phyloP scores from a whole-genome alignment of 129 eudicot species.

The Scalesia atractyloides region DNA sequence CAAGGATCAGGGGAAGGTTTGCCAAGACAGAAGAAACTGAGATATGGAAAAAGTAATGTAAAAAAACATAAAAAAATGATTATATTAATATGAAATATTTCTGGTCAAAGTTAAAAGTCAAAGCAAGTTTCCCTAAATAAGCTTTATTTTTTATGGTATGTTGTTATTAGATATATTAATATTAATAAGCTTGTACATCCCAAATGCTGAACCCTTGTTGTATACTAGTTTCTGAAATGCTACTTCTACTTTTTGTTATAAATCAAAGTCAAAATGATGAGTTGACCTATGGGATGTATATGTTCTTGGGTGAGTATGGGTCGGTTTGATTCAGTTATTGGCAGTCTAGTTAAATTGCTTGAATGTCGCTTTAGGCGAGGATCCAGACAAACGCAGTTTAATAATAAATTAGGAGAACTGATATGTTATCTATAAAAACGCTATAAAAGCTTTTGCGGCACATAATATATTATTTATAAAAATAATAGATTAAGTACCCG shows the following conservation, averaged over 20 bases:
- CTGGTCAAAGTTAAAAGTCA: conserved; percentile 26
- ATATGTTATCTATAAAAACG: too few relatives aligned
- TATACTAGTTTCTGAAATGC: conserved; percentile 16
- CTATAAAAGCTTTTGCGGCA: too few relatives aligned
- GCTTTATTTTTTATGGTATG: conserved; percentile 23
- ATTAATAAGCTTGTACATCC: conserved; percentile 32
- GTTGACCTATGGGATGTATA: background rate
- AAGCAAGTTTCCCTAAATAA: conserved; percentile 33
- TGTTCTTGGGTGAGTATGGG: background rate
- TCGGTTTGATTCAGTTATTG: background rate
- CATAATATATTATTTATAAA: too few relatives aligned
- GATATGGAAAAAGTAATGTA: conserved; percentile 28
- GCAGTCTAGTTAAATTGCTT: background rate
- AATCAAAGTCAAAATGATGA: background rate
- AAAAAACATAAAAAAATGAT: conserved; percentile 8
- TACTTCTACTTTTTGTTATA: conserved; percentile 6
- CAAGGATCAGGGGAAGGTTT: conserved; percentile 48
- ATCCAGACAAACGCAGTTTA: too few relatives aligned
- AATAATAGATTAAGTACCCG: too few relatives aligned
- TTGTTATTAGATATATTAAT: conserved; percentile 25
- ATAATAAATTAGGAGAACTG: too few relatives aligned
- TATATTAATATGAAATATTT: conserved; percentile 7
- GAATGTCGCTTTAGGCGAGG: background rate
- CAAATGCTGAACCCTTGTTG: conserved; percentile 26
- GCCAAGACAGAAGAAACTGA: conserved; percentile 40